Conservation (phyloP, 1,284 basidiomycete species). For the Trichosporon sp. region DNA sequence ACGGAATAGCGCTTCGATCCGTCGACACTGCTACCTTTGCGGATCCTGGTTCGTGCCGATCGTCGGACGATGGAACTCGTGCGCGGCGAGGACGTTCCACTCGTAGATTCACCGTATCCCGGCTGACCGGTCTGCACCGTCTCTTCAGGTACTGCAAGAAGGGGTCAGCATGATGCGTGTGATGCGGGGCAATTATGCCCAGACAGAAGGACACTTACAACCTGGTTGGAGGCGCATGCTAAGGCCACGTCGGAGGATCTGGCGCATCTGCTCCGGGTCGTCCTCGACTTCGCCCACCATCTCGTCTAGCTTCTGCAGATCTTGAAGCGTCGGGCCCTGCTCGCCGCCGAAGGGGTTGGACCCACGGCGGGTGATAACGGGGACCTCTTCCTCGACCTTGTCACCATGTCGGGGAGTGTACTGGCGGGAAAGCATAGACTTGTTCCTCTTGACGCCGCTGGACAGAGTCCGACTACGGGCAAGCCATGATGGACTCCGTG, state of each 20-base stretch:
- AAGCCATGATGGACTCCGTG: constrained; percentile 37
- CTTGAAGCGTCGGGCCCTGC: constrained; percentile 78
- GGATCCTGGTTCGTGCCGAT: constrained; percentile 88
- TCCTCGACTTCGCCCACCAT: constrained; percentile 83
- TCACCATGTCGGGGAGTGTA: constrained; percentile 73
- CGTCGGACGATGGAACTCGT: constrained; percentile 83
- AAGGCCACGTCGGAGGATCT: constrained; percentile 75
- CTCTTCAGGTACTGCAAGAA: constrained; percentile 32
- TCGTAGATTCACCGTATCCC: neutral
- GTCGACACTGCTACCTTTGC: constrained; percentile 75
- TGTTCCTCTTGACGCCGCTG: constrained; percentile 63
- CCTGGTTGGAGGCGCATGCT: constrained; percentile 80
- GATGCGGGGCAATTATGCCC: neutral
- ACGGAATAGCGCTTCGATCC: constrained; percentile 69
- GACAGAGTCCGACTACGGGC: constrained; percentile 43
- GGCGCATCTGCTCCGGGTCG: constrained; percentile 77
- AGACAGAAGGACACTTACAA: neutral
- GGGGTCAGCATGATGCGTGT: neutral
- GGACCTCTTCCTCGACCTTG: constrained; percentile 59
- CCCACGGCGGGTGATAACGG: constrained; percentile 60
- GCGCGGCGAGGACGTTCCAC: constrained; percentile 51
- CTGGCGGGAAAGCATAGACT: constrained; percentile 83
- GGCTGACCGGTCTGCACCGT: constrained; percentile 15
- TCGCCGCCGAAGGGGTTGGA: constrained; percentile 57
- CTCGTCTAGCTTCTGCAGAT: constrained; percentile 86